Evolutionary conservation across 1,139 yeast species (phyloP).

Genomic region (Candida tropicalis): DNA sequence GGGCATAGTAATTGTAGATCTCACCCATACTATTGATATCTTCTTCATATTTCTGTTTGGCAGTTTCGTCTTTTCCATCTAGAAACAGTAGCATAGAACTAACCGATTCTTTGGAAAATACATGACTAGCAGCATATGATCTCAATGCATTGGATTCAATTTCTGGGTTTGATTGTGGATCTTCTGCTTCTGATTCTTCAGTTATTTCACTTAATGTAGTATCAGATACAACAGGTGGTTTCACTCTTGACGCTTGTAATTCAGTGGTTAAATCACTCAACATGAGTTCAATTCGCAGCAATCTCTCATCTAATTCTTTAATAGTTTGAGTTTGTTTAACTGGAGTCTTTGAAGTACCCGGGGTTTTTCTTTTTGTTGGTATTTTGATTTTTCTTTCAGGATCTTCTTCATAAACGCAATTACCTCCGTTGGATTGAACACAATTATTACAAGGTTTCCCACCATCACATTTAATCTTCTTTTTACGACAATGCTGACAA

Average conservation of each 20-base stretch:
- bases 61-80: conserved; percentile 15
- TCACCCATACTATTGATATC: conserved; percentile 22
- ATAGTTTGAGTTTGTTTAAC: conserved; percentile 9
- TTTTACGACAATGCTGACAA: conserved; percentile 52
- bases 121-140: conserved; percentile 36
- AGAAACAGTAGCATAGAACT: conserved; percentile 28
- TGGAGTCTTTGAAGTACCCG: conserved; percentile 11
- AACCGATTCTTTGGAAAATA: conserved; percentile 36
- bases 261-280: conserved; percentile 11
- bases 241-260: conserved; percentile 11
- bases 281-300: conserved; percentile 11
- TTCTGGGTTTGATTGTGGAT: conserved; percentile 9
- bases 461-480: conserved; percentile 55
- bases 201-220: background rate
- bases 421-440: conserved; percentile 24
- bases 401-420: conserved; percentile 31
- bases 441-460: conserved; percentile 47
- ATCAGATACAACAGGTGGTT: background rate
- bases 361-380: background rate
- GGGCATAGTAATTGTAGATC: conserved; percentile 12
- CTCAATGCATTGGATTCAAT: conserved; percentile 27
- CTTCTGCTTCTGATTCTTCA: conserved; percentile 5
- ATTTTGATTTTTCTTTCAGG: conserved; percentile 19
- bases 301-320: conserved; percentile 11
- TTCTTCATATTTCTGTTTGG: conserved; percentile 24